Percentiles rank a stretch among this genome's conserved stretches.
Evolutionary conservation across 805 yeast genomes (phyloP).

Genomic region (Hanseniaspora hatyaiensis): DNA sequence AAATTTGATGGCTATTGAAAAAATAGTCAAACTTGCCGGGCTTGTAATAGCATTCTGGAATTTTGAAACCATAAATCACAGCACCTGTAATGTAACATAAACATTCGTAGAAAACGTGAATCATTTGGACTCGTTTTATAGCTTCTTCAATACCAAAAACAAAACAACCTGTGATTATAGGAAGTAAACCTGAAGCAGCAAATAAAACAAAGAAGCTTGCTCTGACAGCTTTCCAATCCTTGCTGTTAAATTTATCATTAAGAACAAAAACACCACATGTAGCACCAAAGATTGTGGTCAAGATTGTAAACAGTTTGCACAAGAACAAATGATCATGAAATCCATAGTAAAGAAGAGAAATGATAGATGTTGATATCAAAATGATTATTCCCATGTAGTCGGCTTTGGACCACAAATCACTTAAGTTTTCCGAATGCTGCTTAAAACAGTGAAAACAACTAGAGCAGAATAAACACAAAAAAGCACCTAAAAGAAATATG

Average conservation of each 20-base stretch:
- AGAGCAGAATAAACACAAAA: conserved; percentile 49
- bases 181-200: conserved; percentile 65
- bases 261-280: conserved; percentile 55
- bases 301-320: conserved; percentile 24
- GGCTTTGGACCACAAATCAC: conserved; percentile 51
- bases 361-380: conserved; percentile 52
- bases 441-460: conserved; percentile 57
- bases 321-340: conserved; percentile 30
- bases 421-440: conserved; percentile 48
- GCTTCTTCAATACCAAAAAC: conserved; percentile 43
- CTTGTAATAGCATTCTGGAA: conserved; percentile 54
- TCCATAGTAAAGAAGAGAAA: conserved; percentile 40
- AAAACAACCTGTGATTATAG: conserved; percentile 45
- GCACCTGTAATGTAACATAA: conserved; percentile 70
- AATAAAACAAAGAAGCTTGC: conserved; percentile 68
- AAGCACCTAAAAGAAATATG: conserved; percentile 47
- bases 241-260: conserved; percentile 51
- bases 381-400: conserved; percentile 69
- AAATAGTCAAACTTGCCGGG: conserved; percentile 57
- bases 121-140: conserved; percentile 41
- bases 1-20: conserved; percentile 78
- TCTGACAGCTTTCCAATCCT: conserved; percentile 58
- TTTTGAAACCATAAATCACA: conserved; percentile 56
- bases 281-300: conserved; percentile 46
- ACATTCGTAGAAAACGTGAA: conserved; percentile 60